Evolutionary conservation across 2,329 filamentous ascomycete genomes (phyloP).

Genomic region (Cladosporium phlei): DNA sequence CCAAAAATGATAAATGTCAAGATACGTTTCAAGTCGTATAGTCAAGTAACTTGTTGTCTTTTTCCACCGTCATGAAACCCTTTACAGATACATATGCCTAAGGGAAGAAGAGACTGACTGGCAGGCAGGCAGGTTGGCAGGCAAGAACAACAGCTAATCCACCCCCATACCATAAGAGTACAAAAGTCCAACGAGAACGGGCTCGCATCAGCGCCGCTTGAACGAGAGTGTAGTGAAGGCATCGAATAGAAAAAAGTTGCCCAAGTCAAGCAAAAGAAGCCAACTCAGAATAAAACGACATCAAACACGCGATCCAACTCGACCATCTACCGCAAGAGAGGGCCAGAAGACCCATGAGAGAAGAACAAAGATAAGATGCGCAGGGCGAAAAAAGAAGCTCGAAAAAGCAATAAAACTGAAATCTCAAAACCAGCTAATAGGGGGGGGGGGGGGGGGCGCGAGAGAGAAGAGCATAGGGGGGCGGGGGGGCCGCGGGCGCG

Average conservation of each 20-base stretch:
- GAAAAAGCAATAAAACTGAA: too few relatives aligned
- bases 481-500: too few relatives aligned
- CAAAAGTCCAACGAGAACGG: not conserved
- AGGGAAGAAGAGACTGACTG: not conserved
- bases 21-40: too few relatives aligned
- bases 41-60: not conserved
- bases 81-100: not conserved
- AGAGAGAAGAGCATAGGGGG: too few relatives aligned
- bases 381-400: too few relatives aligned
- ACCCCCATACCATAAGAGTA: not conserved
- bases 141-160: not conserved
- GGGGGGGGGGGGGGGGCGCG: too few relatives aligned
- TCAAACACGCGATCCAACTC: not conserved
- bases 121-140: too few relatives aligned
- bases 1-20: too few relatives aligned
- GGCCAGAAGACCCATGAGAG: too few relatives aligned
- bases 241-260: not conserved
- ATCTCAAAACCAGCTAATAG: too few relatives aligned
- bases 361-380: too few relatives aligned
- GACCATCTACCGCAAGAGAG: not conserved
- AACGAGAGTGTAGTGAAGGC: not conserved
- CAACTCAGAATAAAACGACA: not conserved
- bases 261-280: too few relatives aligned
- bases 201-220: conserved; percentile 5
- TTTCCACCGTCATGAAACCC: not conserved